Base-by-base conservation (phyloP, 169 alveolate species). In the Plasmodium malariae region DNA sequence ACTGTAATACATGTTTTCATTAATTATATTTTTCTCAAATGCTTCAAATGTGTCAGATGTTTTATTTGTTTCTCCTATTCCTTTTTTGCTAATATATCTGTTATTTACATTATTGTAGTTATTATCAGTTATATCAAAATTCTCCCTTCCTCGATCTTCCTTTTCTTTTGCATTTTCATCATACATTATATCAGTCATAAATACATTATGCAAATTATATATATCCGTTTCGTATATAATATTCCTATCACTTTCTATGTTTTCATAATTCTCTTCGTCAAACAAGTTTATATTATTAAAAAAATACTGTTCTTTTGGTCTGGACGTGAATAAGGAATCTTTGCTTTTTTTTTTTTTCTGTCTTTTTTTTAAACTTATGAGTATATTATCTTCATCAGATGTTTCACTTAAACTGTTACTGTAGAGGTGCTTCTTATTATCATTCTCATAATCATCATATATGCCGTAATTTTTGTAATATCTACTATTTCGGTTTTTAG, bases 301-400 rank as follows among this genome's bases (percentile, higher is more conserved):
- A 86, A 86, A 86, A 37, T 86, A 86, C 12, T 69, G 92, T 59
- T 86, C 87, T 57, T 51, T 86, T 28, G 83, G 73, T 40, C 36
- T 86, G 12, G 68, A 62, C 43, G 36, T 51, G 51, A 19, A 72
- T 17, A 72, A 43, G 4, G 17, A 12, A 43, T 45, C 45, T 63
- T 78, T 78, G 4, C 28, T 28, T 86, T 57, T 80, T n/a, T 43
- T 36, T 69, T 70, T 86, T n/a, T 83, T 83, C 37, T 83, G 51
- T 62, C 43, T 86, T 49, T 59, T 86, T 86, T 70, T 68, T 37
- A 86, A 57, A 26, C 70, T 86, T 32, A 48, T 48, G 40, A 70
- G 37, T 86, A 86, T 86, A n/a, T n/a, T n/a, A 72, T 86, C 86
- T 57, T 86, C 92, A 68, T 86, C 87, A 24, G 86, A 68, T 7